Base-by-base conservation (phyloP, 176 grass and related monocot genomes). In the Phragmites australis region DNA sequence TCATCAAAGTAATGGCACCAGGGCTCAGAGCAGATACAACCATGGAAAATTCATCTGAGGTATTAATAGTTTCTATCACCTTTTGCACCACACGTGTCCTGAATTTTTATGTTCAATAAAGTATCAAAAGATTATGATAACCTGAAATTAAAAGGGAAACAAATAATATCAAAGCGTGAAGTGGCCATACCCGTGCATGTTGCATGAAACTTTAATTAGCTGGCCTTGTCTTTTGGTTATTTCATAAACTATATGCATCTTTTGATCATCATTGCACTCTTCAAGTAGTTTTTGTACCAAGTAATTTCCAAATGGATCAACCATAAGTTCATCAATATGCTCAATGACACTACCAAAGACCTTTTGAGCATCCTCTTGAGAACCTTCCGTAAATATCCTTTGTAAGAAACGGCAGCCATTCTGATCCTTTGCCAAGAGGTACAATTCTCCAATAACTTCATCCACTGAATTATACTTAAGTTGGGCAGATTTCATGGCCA, bases 81-180 rank as follows among this genome's bases (percentile, higher is more conserved):
- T 93, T 97, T 78, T 93, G 94, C 23, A 93, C 94, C 50, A 76
- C 86, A 57, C 84, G 86, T 42, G 91, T 91, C 67, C 94, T 97
- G 67, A 52, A 93, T 74, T 73, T 58, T 74, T 18, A 82, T 27
- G 43, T 77, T 44, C 25, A 63, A 13, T 2, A 62, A 76, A 82
- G 56, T 15, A 70, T 16, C 53, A 31, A 29, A 23, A n/a, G 29
- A 3, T 3, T 45, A 60, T 22, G 26, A 25, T 13, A 63, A 14
- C 44, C 66, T 8, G 21, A 27, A 30, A 75, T 37, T 19, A 9
- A 26, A 18, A 21, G 16, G 0, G 9, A 62, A 59, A 40, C 0
- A 44, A 22, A 21, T 47, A 67, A 86, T 40, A 62, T 27, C 34
- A 63, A 43, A 77, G 17, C 21, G 63, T 61, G 55, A 60, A 53